Conservation (phyloP, 176 grass and related monocot species). For the Poa pratensis region DNA sequence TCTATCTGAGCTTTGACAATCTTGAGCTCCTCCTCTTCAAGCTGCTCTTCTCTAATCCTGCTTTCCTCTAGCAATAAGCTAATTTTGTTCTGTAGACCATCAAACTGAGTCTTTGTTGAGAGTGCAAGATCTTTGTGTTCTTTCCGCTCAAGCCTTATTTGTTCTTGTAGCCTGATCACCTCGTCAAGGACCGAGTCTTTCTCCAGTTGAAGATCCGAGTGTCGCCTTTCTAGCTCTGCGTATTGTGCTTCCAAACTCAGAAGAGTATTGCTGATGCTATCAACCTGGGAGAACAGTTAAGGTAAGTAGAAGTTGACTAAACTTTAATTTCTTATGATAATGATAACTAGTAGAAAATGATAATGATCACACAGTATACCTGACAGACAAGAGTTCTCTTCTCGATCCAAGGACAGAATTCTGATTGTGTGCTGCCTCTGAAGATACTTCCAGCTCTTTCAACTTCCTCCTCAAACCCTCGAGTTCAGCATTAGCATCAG, state of each 20-base stretch:
- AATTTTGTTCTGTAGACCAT: constrained; percentile 53
- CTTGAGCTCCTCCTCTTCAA: constrained; percentile 70
- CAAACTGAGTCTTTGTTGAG: constrained; percentile 38
- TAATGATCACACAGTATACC: constrained; percentile 46
- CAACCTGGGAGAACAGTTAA: constrained; percentile 64
- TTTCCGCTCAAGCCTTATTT: constrained; percentile 64
- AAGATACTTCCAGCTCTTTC: constrained; percentile 61
- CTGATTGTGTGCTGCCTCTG: constrained; percentile 48
- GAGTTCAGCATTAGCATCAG: constrained; percentile 65
- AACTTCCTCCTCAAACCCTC: constrained; percentile 58
- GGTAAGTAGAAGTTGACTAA: background rate
- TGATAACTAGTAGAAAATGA: constrained; percentile 19
- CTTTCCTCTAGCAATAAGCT: constrained; percentile 47
- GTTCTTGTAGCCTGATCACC: constrained; percentile 67
- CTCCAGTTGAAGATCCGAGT: constrained; percentile 64
- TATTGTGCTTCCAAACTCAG: constrained; percentile 66
- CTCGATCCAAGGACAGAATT: constrained; percentile 60
- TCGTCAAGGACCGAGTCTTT: constrained; percentile 60
- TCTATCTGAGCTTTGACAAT: constrained; percentile 73
- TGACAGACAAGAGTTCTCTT: constrained; percentile 68
- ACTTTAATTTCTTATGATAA: background rate
- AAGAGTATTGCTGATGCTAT: constrained; percentile 60
- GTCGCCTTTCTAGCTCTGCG: constrained; percentile 56
- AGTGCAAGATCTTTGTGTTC: constrained; percentile 54
- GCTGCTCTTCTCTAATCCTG: constrained; percentile 54